Percentiles rank a stretch among this genome's conserved stretches.
Evolutionary conservation across 768 basidiomycete species (phyloP).

Genomic region (Lentinula aciculospora): DNA sequence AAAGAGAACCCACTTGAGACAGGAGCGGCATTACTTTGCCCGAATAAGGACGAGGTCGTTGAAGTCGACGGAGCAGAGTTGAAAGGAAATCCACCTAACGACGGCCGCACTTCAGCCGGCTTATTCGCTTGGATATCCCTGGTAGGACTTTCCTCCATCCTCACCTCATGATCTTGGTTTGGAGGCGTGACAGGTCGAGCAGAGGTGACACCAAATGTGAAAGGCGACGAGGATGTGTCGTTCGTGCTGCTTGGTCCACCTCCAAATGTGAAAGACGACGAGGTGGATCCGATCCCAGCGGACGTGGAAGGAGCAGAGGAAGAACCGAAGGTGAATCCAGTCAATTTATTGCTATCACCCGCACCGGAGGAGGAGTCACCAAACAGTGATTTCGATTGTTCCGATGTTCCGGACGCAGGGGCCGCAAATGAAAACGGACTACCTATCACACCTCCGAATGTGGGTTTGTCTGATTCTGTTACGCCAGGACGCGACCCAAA

Average conservation of each 20-base stretch:
- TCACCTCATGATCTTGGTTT: conserved; percentile 58
- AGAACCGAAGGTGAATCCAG: conserved; percentile 40
- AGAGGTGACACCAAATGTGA: conserved; percentile 43
- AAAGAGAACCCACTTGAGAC: conserved; percentile 23
- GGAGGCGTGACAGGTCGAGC: conserved; percentile 63
- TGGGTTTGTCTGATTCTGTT: neutral
- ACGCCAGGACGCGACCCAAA: neutral
- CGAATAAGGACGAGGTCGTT: conserved; percentile 26
- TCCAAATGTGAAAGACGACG: conserved; percentile 41
- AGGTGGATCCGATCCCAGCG: neutral
- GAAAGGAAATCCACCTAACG: conserved; percentile 45
- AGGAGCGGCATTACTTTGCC: conserved; percentile 23
- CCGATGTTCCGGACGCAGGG: neutral
- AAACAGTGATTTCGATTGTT: conserved; percentile 3
- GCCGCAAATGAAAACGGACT: conserved; percentile 5
- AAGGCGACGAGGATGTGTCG: conserved; percentile 47
- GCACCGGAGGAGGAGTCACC: neutral
- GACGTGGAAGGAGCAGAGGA: conserved; percentile 22
- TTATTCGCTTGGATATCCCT: conserved; percentile 50
- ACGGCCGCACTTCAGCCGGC: conserved; percentile 30
- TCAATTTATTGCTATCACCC: neutral
- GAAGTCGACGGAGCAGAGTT: conserved; percentile 22
- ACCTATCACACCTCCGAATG: neutral
- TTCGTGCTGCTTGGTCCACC: conserved; percentile 27
- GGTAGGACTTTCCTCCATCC: conserved; percentile 80